Evolutionary conservation across 192 early-diverging fungal species (phyloP).

Genomic region (Backusella mclennaniae): DNA sequence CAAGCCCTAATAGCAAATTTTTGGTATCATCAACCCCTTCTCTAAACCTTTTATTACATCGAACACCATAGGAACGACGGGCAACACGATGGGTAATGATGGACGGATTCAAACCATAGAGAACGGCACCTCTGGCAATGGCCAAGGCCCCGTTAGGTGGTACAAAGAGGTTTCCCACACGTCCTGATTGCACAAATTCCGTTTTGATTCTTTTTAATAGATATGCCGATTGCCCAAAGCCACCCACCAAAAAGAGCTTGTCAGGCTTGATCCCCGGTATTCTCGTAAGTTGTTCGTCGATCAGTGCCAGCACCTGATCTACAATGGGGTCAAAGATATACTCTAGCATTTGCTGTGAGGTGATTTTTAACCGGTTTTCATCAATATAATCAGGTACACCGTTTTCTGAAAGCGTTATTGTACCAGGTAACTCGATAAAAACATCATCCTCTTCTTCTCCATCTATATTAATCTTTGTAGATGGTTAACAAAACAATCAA

Average conservation of each 20-base stretch:
- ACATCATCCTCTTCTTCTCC: conserved; percentile 1
- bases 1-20: not conserved
- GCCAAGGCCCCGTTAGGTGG: conserved; percentile 42
- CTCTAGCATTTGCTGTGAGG: not conserved
- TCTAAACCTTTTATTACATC: conserved; percentile 1
- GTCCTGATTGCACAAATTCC: conserved; percentile 24
- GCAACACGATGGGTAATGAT: conserved; percentile 34
- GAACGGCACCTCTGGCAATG: conserved; percentile 43
- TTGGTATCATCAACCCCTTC: not conserved
- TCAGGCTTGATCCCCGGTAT: conserved; percentile 16
- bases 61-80: conserved; percentile 39
- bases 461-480: conserved; percentile 41
- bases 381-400: not conserved
- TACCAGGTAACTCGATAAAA: not conserved
- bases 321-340: conserved; percentile 34
- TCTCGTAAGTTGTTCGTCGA: conserved; percentile 35
- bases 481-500: no score
- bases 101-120: conserved; percentile 33
- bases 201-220: conserved; percentile 33
- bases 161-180: conserved; percentile 36
- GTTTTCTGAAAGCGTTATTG: not conserved
- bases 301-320: conserved; percentile 35
- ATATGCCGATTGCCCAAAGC: conserved; percentile 43
- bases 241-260: conserved; percentile 47
- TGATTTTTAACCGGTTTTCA: not conserved